These are phyloP conservation scores for Neckera pumila DNA, from an alignment of 225 moss, liverwort and hornwort species.

Conservation along the genomic window DNA sequence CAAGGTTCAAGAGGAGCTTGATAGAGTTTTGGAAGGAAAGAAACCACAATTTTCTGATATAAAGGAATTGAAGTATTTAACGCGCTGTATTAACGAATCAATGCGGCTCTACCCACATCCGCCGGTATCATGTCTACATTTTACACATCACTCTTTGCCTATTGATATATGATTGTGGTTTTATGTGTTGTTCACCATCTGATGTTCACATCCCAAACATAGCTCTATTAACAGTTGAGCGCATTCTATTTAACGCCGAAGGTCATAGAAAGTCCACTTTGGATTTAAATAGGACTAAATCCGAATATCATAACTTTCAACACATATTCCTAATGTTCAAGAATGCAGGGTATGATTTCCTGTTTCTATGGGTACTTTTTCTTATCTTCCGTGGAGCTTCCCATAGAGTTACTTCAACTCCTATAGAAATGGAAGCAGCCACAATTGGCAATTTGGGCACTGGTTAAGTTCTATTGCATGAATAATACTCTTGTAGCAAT, in stretches of 20 bases:
- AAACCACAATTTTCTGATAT: conserved; percentile 72
- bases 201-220: neutral
- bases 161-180: neutral
- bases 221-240: neutral
- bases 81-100: conserved; percentile 96
- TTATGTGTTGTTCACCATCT: neutral
- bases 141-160: neutral
- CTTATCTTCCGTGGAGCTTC: neutral
- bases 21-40: conserved; percentile 65
- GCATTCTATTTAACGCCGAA: neutral
- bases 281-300: neutral
- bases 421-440: neutral
- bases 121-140: conserved; percentile 40
- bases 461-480: neutral
- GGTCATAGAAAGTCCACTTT: neutral
- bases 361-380: neutral
- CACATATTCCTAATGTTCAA: neutral
- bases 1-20: conserved; percentile 88
- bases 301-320: neutral
- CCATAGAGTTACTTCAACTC: neutral
- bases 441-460: neutral
- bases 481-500: neutral
- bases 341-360: neutral
- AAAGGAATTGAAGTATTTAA: conserved; percentile 87
- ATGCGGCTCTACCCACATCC: conserved; percentile 99